Evolutionary conservation across 139 green algal species (phyloP).

Genomic region (Chlorella vulgaris): DNA sequence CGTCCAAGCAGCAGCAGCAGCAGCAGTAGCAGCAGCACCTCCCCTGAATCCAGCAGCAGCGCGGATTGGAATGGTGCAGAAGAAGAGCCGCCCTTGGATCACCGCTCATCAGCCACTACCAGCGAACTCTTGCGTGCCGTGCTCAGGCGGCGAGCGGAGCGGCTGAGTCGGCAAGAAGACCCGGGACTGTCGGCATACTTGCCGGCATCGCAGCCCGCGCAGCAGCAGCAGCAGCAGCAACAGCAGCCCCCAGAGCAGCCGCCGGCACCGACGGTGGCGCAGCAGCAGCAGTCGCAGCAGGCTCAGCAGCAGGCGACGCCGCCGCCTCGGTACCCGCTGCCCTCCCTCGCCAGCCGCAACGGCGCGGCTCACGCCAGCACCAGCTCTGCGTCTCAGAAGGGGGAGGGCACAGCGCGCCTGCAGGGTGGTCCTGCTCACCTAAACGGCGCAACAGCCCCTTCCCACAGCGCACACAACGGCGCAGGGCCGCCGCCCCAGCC

Average conservation of each 20-base stretch:
- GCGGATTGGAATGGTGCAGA: background rate
- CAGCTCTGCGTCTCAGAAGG: no score
- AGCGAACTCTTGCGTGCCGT: slow-evolving; percentile 26
- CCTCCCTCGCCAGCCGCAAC: no score
- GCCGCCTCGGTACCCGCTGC: background rate
- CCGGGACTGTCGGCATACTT: no score
- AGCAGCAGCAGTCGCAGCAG: background rate
- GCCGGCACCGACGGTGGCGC: background rate
- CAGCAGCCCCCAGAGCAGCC: background rate
- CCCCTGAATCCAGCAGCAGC: background rate
- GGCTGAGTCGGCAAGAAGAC: slow-evolving; percentile 18
- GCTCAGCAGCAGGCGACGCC: background rate
- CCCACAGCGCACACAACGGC: background rate
- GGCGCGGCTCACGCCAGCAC: no score
- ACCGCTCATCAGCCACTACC: background rate
- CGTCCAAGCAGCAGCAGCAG: background rate
- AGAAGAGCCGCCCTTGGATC: background rate
- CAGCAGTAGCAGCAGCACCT: background rate
- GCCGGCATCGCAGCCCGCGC: background rate
- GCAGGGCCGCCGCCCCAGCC: background rate
- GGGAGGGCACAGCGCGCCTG: no score
- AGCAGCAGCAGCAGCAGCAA: background rate
- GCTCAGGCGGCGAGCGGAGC: slow-evolving; percentile 33
- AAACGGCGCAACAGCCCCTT: background rate
- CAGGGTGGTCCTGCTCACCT: no score